Evolutionary conservation across 2,329 filamentous ascomycete species (phyloP).

Genomic region (Beauveria scarabaeidicola): DNA sequence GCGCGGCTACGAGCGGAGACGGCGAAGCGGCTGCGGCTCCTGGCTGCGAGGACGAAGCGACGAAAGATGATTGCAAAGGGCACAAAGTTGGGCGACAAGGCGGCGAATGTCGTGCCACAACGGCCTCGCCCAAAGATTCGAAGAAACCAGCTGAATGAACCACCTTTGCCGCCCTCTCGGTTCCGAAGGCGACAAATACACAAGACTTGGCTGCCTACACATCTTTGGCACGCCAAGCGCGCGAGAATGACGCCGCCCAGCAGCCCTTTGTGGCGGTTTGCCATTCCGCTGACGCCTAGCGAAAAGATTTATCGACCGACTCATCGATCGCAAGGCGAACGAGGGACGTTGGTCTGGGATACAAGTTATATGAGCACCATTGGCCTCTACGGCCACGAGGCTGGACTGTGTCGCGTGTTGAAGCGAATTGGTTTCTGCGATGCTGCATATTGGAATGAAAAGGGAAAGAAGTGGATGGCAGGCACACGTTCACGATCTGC

Average conservation of each 20-base stretch:
- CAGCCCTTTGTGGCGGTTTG: slow-evolving; percentile 81
- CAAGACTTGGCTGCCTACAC: slow-evolving; percentile 93
- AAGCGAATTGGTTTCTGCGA: slow-evolving; percentile 54
- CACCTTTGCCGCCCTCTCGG: slow-evolving; percentile 48
- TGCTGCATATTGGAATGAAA: slow-evolving; percentile 52
- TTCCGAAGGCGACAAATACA: slow-evolving; percentile 78
- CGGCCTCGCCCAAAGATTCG: slow-evolving; percentile 56
- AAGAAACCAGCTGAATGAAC: slow-evolving; percentile 58
- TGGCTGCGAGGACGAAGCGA: slow-evolving; percentile 45
- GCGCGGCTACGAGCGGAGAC: slow-evolving; percentile 64
- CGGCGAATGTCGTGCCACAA: slow-evolving; percentile 15
- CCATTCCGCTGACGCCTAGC: slow-evolving; percentile 74
- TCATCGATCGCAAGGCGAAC: slow-evolving; percentile 66
- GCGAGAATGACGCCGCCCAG: slow-evolving; percentile 77
- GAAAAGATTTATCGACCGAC: slow-evolving; percentile 85
- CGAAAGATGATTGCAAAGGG: slow-evolving; percentile 21
- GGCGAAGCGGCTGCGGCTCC: slow-evolving; percentile 58
- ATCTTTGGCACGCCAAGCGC: slow-evolving; percentile 87
- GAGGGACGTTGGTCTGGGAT: slow-evolving; percentile 82
- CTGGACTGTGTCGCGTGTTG: slow-evolving; percentile 58
- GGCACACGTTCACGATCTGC: slow-evolving; percentile 43
- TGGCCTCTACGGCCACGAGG: slow-evolving; percentile 58
- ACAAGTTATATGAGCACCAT: slow-evolving; percentile 91
- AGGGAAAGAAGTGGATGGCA: slow-evolving; percentile 61
- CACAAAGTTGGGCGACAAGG: slow-evolving; percentile 9